phyloP scores from a whole-genome alignment of 306 rosid species.

The Castanea mollissima region DNA sequence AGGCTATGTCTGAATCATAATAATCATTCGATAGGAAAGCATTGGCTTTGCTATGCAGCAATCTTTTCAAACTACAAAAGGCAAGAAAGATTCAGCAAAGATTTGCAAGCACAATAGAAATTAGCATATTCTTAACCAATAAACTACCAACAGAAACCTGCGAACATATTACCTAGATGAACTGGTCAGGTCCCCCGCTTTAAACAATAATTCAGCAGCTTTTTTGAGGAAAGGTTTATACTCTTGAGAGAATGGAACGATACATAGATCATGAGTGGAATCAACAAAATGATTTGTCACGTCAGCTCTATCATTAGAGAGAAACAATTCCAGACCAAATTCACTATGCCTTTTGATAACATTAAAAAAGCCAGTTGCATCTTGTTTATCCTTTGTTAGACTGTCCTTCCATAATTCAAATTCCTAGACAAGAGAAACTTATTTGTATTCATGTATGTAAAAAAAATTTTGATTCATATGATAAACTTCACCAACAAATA shows the following conservation, averaged over 20 bases:
- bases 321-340: slow-evolving; percentile 47
- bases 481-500: slow-evolving; percentile 27
- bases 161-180: slow-evolving; percentile 57
- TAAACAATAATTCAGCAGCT: slow-evolving; percentile 78
- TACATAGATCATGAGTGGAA: slow-evolving; percentile 50
- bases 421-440: slow-evolving; percentile 58
- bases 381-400: slow-evolving; percentile 57
- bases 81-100: slow-evolving; percentile 25
- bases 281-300: slow-evolving; percentile 15
- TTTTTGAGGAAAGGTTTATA: slow-evolving; percentile 58
- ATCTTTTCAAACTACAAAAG: slow-evolving; percentile 72
- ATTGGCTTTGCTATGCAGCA: slow-evolving; percentile 84
- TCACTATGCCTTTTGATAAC: slow-evolving; percentile 75
- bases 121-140: slow-evolving; percentile 14
- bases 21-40: slow-evolving; percentile 92
- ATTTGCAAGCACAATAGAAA: slow-evolving; percentile 9
- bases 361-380: slow-evolving; percentile 72
- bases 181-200: slow-evolving; percentile 69
- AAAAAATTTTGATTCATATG: slow-evolving; percentile 5
- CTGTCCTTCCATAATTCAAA: slow-evolving; percentile 74
- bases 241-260: slow-evolving; percentile 75
- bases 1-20: slow-evolving; percentile 85
- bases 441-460: slow-evolving; percentile 18
- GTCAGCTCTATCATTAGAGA: slow-evolving; percentile 16
- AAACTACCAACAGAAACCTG: slow-evolving; percentile 6